Base-by-base conservation (phyloP, 2,329 filamentous ascomycete genomes). In the Grosmannia serpens region DNA sequence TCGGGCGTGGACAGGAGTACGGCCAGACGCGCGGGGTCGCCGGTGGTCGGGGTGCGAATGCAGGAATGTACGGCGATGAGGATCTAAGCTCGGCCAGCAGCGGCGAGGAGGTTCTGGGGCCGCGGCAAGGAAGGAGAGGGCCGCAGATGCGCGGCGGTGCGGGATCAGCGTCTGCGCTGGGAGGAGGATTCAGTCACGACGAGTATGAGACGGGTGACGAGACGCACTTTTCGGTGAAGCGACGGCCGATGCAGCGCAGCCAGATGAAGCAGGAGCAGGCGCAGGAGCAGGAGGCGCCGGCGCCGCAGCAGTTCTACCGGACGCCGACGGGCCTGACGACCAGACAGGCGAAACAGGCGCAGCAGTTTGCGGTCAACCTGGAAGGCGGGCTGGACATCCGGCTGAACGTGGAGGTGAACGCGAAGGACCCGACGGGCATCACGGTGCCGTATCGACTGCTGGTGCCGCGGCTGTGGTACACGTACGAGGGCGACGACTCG, bases 361-460 rank as follows among this genome's bases (percentile, higher is more conserved):
- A 78, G 47, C 75, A 75, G 22, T 76, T 77, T 50, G 78, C 81
- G 11, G 81, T 97, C 60, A 84, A 96, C 67, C 77, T 96, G 0
- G 83, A 94, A 68, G 87, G 87, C 33, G 91, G 90, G 0, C 75
- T 99, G 11, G 91, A 96, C 64, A 86, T 99, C 41, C 88, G 84
- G 55, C 73, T 99, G 50, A 96, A 96, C 65, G 84, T 96, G 62
- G 94, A 99, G 73, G 84, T 96, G 61, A 91, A 87, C 65, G 82
- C 88, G 51, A 84, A 83, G 62, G 91, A 99, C 65, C 92, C 94
- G 0, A 81, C 88, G 0, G 95, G 94, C 17, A 90, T 89, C 63
- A 99, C 94, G 0, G 82, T 84, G 55, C 89, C 91, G 10, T 99
- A 99, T 70, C 80, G 90, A 46, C 74, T 99, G 6, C 79, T 97